These are phyloP conservation scores for Diaporthe longicolla DNA, from an alignment of 2,329 filamentous ascomycete species.

Conservation along the genomic window DNA sequence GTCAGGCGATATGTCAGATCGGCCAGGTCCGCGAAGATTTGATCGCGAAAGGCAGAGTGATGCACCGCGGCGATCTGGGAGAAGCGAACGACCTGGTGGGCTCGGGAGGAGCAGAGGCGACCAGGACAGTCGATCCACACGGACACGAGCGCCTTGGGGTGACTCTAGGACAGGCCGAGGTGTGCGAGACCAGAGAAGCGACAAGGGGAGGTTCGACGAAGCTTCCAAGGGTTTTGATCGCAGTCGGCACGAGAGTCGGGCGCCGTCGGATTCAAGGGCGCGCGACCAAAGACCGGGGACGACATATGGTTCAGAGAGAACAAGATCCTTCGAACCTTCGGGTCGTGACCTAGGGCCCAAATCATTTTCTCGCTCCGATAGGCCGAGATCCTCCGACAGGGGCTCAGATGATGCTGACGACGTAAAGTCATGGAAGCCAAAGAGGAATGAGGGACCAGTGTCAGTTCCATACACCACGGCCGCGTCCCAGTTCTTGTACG, in stretches of 20 bases:
- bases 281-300: background rate
- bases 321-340: background rate
- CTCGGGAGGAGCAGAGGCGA: background rate
- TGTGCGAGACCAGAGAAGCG: background rate
- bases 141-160: background rate
- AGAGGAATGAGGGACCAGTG: conserved; percentile 41
- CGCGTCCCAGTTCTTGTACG: conserved; percentile 93
- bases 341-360: background rate
- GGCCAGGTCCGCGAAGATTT: conserved; percentile 5
- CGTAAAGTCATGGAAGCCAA: conserved; percentile 37
- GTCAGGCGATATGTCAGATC: conserved; percentile 18
- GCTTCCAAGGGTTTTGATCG: background rate
- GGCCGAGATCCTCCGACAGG: background rate
- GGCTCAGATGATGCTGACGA: conserved; percentile 2
- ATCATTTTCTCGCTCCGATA: background rate
- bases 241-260: conserved; percentile 4
- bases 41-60: background rate
- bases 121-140: background rate
- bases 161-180: background rate
- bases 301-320: background rate
- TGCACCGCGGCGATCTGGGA: background rate
- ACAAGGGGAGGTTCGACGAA: background rate
- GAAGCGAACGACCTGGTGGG: background rate
- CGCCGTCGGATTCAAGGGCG: background rate
- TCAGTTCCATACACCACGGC: conserved; percentile 78